Evolutionary conservation across 148 eudicot species (phyloP), one percentile per base, ranked within the genome.

Genomic region (Bassia scoparia): DNA sequence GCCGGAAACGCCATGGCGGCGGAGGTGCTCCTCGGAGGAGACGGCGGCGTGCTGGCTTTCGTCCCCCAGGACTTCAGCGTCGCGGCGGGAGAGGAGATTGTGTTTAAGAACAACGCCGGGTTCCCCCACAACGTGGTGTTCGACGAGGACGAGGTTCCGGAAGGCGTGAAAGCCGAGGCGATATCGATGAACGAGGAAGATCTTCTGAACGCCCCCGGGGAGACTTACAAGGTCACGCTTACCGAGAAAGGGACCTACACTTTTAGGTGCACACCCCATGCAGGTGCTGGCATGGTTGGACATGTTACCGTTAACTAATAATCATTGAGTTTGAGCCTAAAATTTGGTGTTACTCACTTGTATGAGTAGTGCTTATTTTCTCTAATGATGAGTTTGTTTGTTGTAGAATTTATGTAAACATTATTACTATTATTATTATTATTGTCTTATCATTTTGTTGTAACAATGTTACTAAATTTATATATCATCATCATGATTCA

Each of bases 221-320:
- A 95, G 79, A 70, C 73, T 0, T 95, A 82, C 77, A 53, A 76
- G 3, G 98, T 94, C 12, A 84, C 86, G 26, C 80, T 94, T 84
- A 87, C 86, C 7, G 91, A 88, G 86, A 88, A 88, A 68, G 98
- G 98, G 0, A 82, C 93, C 50, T 95, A 95, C 86, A 74, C 74
- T 50, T 86, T 91, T 80, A 91, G 88, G 84, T 95, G 98, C 67
- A 56, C 96, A 0, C 98, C 97, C 49, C 98, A 95, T 84, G 89
- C 85, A 68, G 98, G 98, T n/a, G 98, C 98, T 77, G 97, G 98
- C 60, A 95, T 95, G 99, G 83, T 81, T 12, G 99, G 96, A n/a
- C 86, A 83, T 70, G 87, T 95, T 35, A 92, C 92, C 58, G 97
- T 95, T 31, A 90, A 87, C 72, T 93, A 85, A 69, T 20, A n/a